Evolutionary conservation across 1,284 basidiomycete genomes (phyloP).

Genomic region (Austropuccinia psidii): DNA sequence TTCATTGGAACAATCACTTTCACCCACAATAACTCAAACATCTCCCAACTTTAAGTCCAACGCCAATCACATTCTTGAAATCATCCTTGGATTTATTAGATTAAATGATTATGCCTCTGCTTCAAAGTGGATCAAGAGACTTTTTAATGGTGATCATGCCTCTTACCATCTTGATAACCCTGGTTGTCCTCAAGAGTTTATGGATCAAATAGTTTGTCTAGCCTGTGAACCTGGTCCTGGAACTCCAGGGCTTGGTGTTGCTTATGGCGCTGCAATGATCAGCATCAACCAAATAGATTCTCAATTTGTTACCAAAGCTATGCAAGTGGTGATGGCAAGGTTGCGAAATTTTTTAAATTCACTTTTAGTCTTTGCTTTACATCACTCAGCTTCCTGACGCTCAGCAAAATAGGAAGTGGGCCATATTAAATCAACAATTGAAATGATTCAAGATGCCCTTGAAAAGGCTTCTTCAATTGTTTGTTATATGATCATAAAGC

Average conservation of each 20-base stretch:
- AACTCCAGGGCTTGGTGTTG: slow-evolving; percentile 17
- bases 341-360: slow-evolving; percentile 20
- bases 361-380: slow-evolving; percentile 18
- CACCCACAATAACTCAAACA: neutral
- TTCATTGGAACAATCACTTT: slow-evolving; percentile 16
- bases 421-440: neutral
- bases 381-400: neutral
- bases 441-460: slow-evolving; percentile 14
- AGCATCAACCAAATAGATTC: slow-evolving; percentile 27
- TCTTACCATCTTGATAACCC: slow-evolving; percentile 22
- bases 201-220: slow-evolving; percentile 22
- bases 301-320: slow-evolving; percentile 10
- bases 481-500: slow-evolving; percentile 20
- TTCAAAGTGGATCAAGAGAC: slow-evolving; percentile 29
- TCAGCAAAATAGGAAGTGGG: neutral
- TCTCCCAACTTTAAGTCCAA: neutral
- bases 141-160: slow-evolving; percentile 32
- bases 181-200: slow-evolving; percentile 8
- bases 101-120: slow-evolving; percentile 22
- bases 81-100: slow-evolving; percentile 29
- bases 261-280: slow-evolving; percentile 21
- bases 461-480: slow-evolving; percentile 27
- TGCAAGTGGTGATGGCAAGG: slow-evolving; percentile 12
- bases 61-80: slow-evolving; percentile 28
- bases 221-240: slow-evolving; percentile 17